Conservation (phyloP, 2,329 filamentous ascomycete species). For the Thielaviopsis ethacetica region DNA sequence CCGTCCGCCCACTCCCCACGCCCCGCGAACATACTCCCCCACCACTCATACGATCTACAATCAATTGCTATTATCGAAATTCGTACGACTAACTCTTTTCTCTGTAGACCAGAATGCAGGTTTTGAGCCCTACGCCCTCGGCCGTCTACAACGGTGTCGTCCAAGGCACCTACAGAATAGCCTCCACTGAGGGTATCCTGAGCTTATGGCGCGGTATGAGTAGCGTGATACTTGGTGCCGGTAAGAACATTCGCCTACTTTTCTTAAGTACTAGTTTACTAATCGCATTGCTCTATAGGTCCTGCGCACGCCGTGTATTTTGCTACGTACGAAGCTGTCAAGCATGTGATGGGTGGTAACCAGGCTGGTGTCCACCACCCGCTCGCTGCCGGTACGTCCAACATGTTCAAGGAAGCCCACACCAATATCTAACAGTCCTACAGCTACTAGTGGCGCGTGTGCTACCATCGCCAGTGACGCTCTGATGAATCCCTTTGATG, state of each 20-base stretch:
- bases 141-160: conserved; percentile 80
- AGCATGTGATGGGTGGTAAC: conserved; percentile 90
- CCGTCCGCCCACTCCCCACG: neutral
- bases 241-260: conserved; percentile 31
- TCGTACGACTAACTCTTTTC: neutral
- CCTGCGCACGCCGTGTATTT: conserved; percentile 97
- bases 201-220: conserved; percentile 94
- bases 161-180: conserved; percentile 85
- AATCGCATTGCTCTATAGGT: conserved; percentile 34
- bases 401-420: neutral
- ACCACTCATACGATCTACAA: neutral
- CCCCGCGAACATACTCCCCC: too few species aligned
- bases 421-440: neutral
- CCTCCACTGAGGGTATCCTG: conserved; percentile 71
- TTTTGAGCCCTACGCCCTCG: conserved; percentile 67
- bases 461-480: conserved; percentile 96
- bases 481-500: conserved; percentile 98
- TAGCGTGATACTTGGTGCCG: conserved; percentile 88
- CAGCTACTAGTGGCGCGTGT: conserved; percentile 81
- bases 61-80: neutral
- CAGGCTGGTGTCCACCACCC: conserved; percentile 77
- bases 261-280: conserved; percentile 12
- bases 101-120: conserved; percentile 85
- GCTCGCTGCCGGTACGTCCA: conserved; percentile 62
- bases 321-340: conserved; percentile 92